These are phyloP conservation scores for Limonium bicolor DNA, from an alignment of 148 eudicot species.

Conservation along the genomic window DNA sequence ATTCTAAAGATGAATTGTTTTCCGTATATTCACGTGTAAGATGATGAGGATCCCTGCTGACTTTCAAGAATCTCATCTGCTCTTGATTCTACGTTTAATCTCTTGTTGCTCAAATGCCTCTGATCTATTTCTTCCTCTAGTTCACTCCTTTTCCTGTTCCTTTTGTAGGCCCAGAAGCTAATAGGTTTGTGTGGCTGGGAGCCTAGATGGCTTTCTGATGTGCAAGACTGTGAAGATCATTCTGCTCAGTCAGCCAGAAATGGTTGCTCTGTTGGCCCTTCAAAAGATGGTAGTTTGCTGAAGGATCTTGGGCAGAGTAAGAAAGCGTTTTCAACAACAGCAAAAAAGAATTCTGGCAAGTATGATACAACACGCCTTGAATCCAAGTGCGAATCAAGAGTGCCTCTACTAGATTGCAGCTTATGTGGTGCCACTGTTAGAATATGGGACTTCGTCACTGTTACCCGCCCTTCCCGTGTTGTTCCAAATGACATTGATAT, in stretches of 20 bases:
- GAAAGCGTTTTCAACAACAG: constrained; percentile 62
- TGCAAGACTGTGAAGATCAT: constrained; percentile 95
- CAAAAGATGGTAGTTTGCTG: constrained; percentile 27
- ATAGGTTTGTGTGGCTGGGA: constrained; percentile 99
- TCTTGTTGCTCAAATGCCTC: no score
- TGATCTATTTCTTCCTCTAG: no score
- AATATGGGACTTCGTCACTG: constrained; percentile 80
- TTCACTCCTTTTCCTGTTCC: background rate
- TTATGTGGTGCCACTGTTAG: constrained; percentile 95
- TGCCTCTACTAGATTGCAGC: constrained; percentile 87
- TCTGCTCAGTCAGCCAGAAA: constrained; percentile 97
- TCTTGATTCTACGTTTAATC: constrained; percentile 5
- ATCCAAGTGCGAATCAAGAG: constrained; percentile 76
- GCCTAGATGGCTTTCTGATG: constrained; percentile 93
- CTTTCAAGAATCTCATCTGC: background rate
- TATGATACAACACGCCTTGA: constrained; percentile 28
- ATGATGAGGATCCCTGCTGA: constrained; percentile 3
- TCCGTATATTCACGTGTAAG: constrained; percentile 64
- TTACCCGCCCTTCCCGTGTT: constrained; percentile 68
- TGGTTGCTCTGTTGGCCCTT: constrained; percentile 69
- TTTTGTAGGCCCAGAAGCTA: constrained; percentile 72
- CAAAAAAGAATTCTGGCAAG: constrained; percentile 29
- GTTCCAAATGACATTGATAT: constrained; percentile 52
- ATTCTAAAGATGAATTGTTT: constrained; percentile 49
- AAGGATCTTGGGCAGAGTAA: constrained; percentile 56